phyloP scores from a whole-genome alignment of 169 alveolate species.

The Plasmodium knowlesi region DNA sequence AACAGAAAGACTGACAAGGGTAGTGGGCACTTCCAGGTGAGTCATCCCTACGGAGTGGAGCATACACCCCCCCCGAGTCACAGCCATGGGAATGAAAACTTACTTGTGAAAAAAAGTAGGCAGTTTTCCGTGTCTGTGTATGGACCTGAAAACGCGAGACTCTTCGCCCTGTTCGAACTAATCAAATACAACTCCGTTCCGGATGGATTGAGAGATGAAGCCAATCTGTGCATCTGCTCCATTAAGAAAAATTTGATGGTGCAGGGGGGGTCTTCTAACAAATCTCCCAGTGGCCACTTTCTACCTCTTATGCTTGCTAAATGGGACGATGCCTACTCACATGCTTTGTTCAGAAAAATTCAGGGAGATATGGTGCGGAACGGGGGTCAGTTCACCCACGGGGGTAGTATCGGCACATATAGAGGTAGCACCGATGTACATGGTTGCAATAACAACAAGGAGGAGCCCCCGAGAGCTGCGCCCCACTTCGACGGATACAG shows the following conservation, averaged over 20 bases:
- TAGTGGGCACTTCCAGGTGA: background rate
- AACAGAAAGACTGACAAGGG: background rate
- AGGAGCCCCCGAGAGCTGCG: background rate
- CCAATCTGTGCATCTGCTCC: slow-evolving; percentile 44
- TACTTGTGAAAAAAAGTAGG: slow-evolving; percentile 39
- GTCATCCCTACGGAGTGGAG: background rate
- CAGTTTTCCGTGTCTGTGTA: slow-evolving; percentile 70
- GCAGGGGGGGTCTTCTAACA: slow-evolving; percentile 23
- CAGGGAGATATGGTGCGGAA: background rate
- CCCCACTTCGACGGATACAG: background rate
- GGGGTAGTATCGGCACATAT: background rate
- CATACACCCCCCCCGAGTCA: too few relatives aligned
- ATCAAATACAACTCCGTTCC: slow-evolving; percentile 66
- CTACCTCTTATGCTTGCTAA: slow-evolving; percentile 40
- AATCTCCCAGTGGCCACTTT: slow-evolving; percentile 19
- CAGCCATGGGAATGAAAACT: background rate
- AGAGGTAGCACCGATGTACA: background rate
- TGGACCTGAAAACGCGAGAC: slow-evolving; percentile 69
- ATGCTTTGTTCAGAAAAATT: background rate
- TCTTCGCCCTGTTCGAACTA: slow-evolving; percentile 60
- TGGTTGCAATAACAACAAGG: background rate
- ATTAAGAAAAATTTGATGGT: slow-evolving; percentile 38
- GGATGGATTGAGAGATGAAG: slow-evolving; percentile 50
- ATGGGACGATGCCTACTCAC: slow-evolving; percentile 15
- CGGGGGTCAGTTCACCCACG: background rate